Base-by-base conservation (phyloP, 495 filamentous ascomycete genomes). In the Tetracladium marchalianum region DNA sequence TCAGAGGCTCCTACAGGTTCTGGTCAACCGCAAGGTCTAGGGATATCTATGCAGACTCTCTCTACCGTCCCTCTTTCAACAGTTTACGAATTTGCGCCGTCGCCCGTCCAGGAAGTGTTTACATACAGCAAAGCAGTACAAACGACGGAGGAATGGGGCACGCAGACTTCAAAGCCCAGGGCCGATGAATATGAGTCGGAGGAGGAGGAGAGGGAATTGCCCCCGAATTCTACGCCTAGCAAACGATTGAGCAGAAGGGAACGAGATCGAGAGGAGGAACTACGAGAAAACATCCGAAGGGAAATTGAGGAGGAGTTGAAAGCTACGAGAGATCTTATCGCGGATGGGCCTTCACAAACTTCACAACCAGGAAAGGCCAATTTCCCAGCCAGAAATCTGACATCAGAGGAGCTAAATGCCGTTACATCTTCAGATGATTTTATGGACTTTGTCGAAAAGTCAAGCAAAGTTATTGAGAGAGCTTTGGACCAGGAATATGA, bases 111-210 rank as follows among this genome's bases (percentile, higher is more conserved):
- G 34, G 89, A 96, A 63, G 67, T 89, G 16, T 81, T 90, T 57
- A 89, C 85, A 27, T 96, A 97, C 73, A 96, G 84, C 71, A 99
- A 95, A 68, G 87, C 76, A 11, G 88, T 97, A 19, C 93, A 97
- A 60, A 95, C 92, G 13, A 75, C 73, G 4, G 77, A 79, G 48
- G 73, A 71, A 42, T 79, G 79, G 65, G 74, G 76, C n/a, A 80
- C 80, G 4, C 49, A 56, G 19, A 56, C 50, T 61, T 63, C 48
- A 13, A 33, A 47, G 27, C 55, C 70, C 11, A 64, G 67, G 39
- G 63, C 64, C 5, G 51, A 67, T 9, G 85, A 87, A 13, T 68
- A 72, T n/a, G 85, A 85, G 19, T 51, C 47, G 13, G 55, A 58
- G 16, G 76, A 77, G 2, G 63, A 72, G 7, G 70, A 76, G 12